Base-by-base conservation (phyloP, 2,329 filamentous ascomycete species). In the Penicillium sp. region DNA sequence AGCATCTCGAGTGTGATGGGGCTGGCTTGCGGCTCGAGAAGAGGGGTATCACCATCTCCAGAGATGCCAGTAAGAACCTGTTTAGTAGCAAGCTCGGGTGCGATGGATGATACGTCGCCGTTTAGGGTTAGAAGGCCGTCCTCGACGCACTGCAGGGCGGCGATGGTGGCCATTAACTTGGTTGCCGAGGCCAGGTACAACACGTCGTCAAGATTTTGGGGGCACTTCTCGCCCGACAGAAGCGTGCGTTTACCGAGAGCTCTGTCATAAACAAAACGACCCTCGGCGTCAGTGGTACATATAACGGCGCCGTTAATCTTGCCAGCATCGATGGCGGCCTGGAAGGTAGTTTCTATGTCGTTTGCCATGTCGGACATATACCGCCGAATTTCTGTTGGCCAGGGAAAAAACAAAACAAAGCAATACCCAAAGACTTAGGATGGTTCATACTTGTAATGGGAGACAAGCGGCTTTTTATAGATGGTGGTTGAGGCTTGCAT, bases 91-190 rank as follows among this genome's bases (percentile, higher is more conserved):
- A 85, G 71, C 30, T 81, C 79, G 0, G 81, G 82, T 1, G 79
- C 68, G 2, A 81, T 49, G 0, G 62, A 38, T 0, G 73, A 70
- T 0, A 84, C 62, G 53, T 83, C 77, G 2, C 74, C 75, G 8
- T 77, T 73, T 0, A 84, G 69, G 1, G 64, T 64, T 0, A 84
- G 62, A 0, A 78, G 65, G 0, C 80, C 80, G 6, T 78, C 72
- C 35, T 85, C 81, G 1, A 84, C 79, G 47, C 79, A 77, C 57
- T 83, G 79, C n/a, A 85, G 63, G 1, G 76, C 75, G 2, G 81
- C 77, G 52, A 85, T 75, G 1, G 76, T 75, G 2, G 81, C 76
- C 53, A 83, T 59, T 2, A 85, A 66, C 55, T 78, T 78, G 12
- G 74, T 77, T 1, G 65, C 66, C 12, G 63, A 66, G 14, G 63